Conservation (phyloP, 805 yeast genomes). For the Lipomyces sp. region DNA sequence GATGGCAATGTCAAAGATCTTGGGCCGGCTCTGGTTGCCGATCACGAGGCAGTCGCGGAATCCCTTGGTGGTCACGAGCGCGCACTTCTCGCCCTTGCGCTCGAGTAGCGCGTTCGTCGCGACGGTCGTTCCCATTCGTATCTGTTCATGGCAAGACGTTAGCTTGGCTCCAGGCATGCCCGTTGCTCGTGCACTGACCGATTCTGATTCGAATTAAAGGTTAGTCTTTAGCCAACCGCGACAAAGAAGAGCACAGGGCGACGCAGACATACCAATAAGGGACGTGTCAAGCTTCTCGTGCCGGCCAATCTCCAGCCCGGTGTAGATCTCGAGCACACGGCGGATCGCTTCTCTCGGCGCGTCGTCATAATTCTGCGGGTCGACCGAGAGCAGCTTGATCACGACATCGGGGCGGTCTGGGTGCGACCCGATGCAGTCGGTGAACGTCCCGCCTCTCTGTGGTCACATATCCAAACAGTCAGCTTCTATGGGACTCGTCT, state of each 20-base stretch:
- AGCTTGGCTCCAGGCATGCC: neutral
- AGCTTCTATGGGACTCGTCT: too few relatives aligned
- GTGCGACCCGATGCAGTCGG: constrained; percentile 65
- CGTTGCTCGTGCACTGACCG: constrained; percentile 5
- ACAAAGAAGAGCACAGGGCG: neutral
- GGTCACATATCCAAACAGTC: neutral
- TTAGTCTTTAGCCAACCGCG: neutral
- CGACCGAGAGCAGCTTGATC: constrained; percentile 80
- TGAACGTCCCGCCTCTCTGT: constrained; percentile 83
- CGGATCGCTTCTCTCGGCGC: constrained; percentile 93
- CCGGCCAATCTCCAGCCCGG: constrained; percentile 55
- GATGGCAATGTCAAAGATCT: constrained; percentile 79
- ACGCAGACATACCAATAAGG: constrained; percentile 30
- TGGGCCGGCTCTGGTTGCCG: constrained; percentile 90
- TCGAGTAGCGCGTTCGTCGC: constrained; percentile 94
- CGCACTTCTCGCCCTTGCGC: constrained; percentile 86
- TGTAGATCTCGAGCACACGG: constrained; percentile 61
- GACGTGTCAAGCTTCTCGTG: constrained; percentile 59
- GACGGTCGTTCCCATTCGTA: constrained; percentile 91
- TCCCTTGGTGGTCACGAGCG: constrained; percentile 82
- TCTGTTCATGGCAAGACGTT: constrained; percentile 42
- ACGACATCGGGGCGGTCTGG: constrained; percentile 50
- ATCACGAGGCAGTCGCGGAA: constrained; percentile 77
- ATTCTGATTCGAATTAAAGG: constrained; percentile 11
- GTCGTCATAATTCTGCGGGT: constrained; percentile 81